Evolutionary conservation across 2,329 filamentous ascomycete genomes (phyloP).

Genomic region (Coniochaeta sp.): DNA sequence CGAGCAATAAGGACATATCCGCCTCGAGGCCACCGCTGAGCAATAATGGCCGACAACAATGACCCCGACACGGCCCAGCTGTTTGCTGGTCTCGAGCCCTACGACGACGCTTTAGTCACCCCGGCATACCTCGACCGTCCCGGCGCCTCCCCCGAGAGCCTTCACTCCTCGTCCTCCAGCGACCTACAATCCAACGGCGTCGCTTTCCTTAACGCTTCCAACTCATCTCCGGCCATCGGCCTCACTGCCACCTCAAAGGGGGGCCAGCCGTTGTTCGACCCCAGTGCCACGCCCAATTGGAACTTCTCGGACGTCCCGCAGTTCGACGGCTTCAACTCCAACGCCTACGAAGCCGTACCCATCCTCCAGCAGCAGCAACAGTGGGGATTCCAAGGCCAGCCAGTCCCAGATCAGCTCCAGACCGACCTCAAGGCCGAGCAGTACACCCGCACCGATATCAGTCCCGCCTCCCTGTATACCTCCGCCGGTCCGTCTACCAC

Average conservation of each 20-base stretch:
- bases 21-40: background rate
- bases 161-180: slow-evolving; percentile 4
- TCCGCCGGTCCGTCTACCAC: slow-evolving; percentile 3
- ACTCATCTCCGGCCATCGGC: slow-evolving; percentile 10
- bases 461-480: slow-evolving; percentile 21
- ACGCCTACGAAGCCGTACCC: slow-evolving; percentile 22
- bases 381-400: slow-evolving; percentile 19
- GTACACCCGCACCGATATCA: slow-evolving; percentile 22
- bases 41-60: slow-evolving; percentile 13
- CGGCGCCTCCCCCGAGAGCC: background rate
- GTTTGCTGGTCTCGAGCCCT: slow-evolving; percentile 14
- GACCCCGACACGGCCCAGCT: slow-evolving; percentile 12
- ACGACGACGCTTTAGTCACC: slow-evolving; percentile 9
- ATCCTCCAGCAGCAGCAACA: slow-evolving; percentile 8
- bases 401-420: slow-evolving; percentile 12
- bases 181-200: slow-evolving; percentile 7
- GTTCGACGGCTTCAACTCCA: slow-evolving; percentile 34
- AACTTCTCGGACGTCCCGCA: slow-evolving; percentile 39
- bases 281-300: slow-evolving; percentile 34
- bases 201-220: background rate
- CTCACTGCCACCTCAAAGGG: slow-evolving; percentile 19
- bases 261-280: slow-evolving; percentile 22
- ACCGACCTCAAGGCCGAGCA: slow-evolving; percentile 6
- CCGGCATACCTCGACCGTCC: slow-evolving; percentile 5
- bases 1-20: background rate